These are phyloP conservation scores for Tephrocybe sp. DNA, from an alignment of 768 basidiomycete genomes.

Conservation along the genomic window DNA sequence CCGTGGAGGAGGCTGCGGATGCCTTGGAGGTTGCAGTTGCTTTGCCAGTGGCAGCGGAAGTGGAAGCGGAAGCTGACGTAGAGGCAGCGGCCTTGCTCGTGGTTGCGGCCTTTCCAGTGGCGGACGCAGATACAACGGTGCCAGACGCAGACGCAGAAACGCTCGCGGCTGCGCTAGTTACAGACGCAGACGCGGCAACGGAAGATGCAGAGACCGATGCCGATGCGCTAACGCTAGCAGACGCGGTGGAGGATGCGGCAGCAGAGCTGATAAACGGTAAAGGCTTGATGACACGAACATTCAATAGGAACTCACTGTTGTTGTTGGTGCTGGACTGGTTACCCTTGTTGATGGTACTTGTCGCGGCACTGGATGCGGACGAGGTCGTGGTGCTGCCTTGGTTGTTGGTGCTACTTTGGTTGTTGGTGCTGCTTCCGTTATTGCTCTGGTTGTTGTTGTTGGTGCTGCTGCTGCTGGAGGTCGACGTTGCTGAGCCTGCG, in stretches of 20 bases:
- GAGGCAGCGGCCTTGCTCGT: constrained; percentile 11
- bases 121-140: no score
- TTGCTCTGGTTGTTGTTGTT: constrained; percentile 10
- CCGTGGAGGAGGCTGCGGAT: background rate
- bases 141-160: constrained; percentile 12
- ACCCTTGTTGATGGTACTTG: constrained; percentile 1
- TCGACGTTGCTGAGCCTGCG: constrained; percentile 23
- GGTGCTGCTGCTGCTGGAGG: constrained; percentile 10
- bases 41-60: constrained; percentile 8
- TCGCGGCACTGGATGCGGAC: no score
- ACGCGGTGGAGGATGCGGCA: constrained; percentile 10
- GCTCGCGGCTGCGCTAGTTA: constrained; percentile 12
- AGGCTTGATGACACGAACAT: no score
- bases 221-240: constrained; percentile 8
- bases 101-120: constrained; percentile 12
- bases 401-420: constrained; percentile 12
- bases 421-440: background rate
- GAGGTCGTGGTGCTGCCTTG: no score
- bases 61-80: constrained; percentile 5
- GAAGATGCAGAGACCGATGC: constrained; percentile 13
- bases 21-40: constrained; percentile 12
- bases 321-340: constrained; percentile 13
- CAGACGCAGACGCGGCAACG: constrained; percentile 11
- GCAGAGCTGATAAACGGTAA: constrained; percentile 7
- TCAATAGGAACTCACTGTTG: constrained; percentile 8